Evolutionary conservation across 2,329 filamentous ascomycete genomes (phyloP), one percentile per base, ranked within the genome.

Genomic region (Diplodia scrobiculata): DNA sequence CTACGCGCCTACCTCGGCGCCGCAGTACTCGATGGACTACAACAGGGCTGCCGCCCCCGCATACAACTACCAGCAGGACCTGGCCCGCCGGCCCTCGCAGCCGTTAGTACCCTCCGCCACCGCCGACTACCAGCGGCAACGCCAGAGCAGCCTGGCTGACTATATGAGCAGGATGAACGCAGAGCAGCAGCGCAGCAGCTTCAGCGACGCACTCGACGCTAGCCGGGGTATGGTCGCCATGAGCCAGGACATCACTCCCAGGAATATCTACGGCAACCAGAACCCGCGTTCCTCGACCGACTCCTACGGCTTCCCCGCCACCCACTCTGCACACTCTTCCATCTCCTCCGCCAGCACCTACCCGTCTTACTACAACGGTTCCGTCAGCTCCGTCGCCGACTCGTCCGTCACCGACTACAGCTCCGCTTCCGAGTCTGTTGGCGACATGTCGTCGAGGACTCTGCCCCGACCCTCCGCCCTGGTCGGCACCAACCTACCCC

Each of bases 201-300:
- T 93, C 77, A 91, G 89, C 70, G 94, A 97, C 75, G 91, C 92
- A 32, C 87, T 98, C 66, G 94, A 97, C 77, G 93, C 93, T 27
- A 93, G 92, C 76, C 90, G 95, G 68, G 92, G 92, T 71, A 97
- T 98, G 91, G 86, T 97, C 29, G 92, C 92, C 45, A 91, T 98
- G 85, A 96, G 91, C 84, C 92, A 97, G 80, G 92, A 97, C 72
- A 79, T 88, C 72, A 97, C 92, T 0, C 92, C 93, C 13, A 84
- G 93, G 68, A 95, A 94, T 75, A 91, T 97, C 72, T 97, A 97
- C 74, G 91, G 90, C 68, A 84, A 86, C 70, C 82, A 79, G 67
- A 74, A 88, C 59, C 81, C 81, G 66, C 85, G 92, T 69, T 88
- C 87, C 65, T 92, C 92, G 1, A 84, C 87, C 66, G 93, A 97